Evolutionary conservation across 306 rosid species (phyloP).

Genomic region (Fragaria iinumae): DNA sequence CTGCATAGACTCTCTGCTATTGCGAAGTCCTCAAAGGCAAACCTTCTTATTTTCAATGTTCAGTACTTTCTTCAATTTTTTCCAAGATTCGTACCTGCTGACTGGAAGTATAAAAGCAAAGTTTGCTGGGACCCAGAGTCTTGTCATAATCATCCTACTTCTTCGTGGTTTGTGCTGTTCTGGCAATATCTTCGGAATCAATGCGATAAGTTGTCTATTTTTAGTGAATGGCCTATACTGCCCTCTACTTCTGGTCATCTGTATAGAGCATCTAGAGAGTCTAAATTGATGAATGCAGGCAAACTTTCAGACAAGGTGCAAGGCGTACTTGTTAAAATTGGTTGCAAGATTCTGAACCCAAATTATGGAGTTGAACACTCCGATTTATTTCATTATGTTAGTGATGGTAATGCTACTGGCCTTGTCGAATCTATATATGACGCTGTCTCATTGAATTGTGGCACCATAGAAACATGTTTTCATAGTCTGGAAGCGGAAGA

Average conservation of each 20-base stretch:
- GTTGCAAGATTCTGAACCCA: constrained; percentile 68
- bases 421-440: constrained; percentile 66
- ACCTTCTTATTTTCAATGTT: constrained; percentile 51
- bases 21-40: constrained; percentile 81
- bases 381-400: constrained; percentile 64
- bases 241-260: constrained; percentile 81
- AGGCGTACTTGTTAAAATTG: constrained; percentile 63
- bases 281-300: constrained; percentile 65
- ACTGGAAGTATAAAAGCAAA: constrained; percentile 78
- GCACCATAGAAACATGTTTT: constrained; percentile 46
- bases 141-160: constrained; percentile 64
- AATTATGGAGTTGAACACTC: constrained; percentile 65
- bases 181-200: constrained; percentile 74
- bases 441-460: constrained; percentile 46
- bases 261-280: constrained; percentile 61
- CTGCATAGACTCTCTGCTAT: constrained; percentile 68
- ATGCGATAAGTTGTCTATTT: constrained; percentile 53
- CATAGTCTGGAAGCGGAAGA: constrained; percentile 61
- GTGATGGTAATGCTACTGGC: constrained; percentile 65
- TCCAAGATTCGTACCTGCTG: constrained; percentile 72
- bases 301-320: constrained; percentile 55
- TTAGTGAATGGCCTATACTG: constrained; percentile 91
- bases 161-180: constrained; percentile 73
- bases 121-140: constrained; percentile 79
- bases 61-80: constrained; percentile 66